Conservation (phyloP, 495 filamentous ascomycete genomes). For the Aspergillus steynii region DNA sequence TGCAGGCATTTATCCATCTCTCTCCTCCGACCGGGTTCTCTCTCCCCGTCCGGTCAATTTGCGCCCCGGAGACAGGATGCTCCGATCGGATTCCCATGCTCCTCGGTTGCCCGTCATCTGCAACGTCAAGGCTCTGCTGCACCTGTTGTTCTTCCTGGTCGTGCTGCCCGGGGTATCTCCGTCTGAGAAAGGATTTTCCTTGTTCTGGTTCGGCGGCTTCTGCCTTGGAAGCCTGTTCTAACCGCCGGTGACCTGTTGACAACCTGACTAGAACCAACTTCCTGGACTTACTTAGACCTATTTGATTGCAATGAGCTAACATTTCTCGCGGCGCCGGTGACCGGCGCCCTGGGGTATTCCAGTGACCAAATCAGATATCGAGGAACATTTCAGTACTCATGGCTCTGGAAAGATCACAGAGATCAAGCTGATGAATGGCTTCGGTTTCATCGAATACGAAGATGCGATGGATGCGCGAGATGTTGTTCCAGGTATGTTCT, state of each 20-base stretch:
- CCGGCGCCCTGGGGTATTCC: constrained; percentile 27
- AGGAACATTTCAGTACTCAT: constrained; percentile 92
- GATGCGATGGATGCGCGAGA: constrained; percentile 96
- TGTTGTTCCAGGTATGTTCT: constrained; percentile 84
- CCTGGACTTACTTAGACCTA: constrained; percentile 19
- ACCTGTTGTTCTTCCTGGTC: constrained; percentile 3
- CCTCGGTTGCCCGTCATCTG: constrained; percentile 12
- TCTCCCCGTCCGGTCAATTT: constrained; percentile 13
- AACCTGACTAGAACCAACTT: constrained; percentile 16
- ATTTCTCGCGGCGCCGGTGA: constrained; percentile 25
- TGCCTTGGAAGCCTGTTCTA: constrained; percentile 5
- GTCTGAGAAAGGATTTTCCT: constrained; percentile 14
- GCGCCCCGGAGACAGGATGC: constrained; percentile 18
- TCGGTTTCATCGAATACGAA: constrained; percentile 99
- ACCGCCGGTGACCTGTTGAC: constrained; percentile 21
- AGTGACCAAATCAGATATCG: constrained; percentile 96
- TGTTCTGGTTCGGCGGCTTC: constrained; percentile 5
- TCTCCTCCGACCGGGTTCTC: constrained; percentile 21
- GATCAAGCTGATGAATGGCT: constrained; percentile 99
- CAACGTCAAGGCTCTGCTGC: constrained; percentile 7
- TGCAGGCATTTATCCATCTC: constrained; percentile 48
- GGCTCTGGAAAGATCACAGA: constrained; percentile 96
- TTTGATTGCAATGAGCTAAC: constrained; percentile 27
- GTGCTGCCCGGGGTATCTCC: constrained; percentile 1
- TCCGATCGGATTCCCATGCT: constrained; percentile 18